Conservation (phyloP, 441 rosid genomes). For the Adansonia gregorii region DNA sequence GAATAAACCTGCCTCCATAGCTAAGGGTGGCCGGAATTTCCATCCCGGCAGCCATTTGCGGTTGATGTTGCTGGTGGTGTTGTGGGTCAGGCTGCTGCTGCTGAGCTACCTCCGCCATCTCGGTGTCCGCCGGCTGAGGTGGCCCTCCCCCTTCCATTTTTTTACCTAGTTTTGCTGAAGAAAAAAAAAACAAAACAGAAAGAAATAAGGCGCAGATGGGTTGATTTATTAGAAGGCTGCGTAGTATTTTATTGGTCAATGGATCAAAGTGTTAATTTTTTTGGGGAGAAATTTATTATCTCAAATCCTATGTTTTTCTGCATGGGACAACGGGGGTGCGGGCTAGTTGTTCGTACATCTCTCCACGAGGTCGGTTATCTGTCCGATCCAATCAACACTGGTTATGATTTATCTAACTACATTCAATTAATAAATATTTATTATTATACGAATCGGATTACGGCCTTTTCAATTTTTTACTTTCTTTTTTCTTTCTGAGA, state of each 20-base stretch:
- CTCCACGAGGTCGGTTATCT: no score
- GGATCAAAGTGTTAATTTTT: background rate
- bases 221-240: background rate
- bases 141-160: constrained; percentile 53
- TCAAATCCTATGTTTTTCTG: background rate
- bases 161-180: background rate
- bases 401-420: no score
- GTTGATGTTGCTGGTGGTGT: constrained; percentile 30
- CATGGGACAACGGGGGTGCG: background rate
- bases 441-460: no score
- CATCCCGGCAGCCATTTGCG: constrained; percentile 32
- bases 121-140: constrained; percentile 55
- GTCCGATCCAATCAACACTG: no score
- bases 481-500: no score
- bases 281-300: background rate
- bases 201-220: background rate
- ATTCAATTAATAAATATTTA: no score
- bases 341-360: no score
- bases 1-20: constrained; percentile 91
- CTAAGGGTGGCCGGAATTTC: constrained; percentile 84
- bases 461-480: no score
- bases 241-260: constrained; percentile 15
- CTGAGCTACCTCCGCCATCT: constrained; percentile 59
- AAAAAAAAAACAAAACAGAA: background rate
- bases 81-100: constrained; percentile 27